Evolutionary conservation across 257 asterid genomes (phyloP), one percentile per base, ranked within the genome.

Genomic region (Solanum bulbocastanum): DNA sequence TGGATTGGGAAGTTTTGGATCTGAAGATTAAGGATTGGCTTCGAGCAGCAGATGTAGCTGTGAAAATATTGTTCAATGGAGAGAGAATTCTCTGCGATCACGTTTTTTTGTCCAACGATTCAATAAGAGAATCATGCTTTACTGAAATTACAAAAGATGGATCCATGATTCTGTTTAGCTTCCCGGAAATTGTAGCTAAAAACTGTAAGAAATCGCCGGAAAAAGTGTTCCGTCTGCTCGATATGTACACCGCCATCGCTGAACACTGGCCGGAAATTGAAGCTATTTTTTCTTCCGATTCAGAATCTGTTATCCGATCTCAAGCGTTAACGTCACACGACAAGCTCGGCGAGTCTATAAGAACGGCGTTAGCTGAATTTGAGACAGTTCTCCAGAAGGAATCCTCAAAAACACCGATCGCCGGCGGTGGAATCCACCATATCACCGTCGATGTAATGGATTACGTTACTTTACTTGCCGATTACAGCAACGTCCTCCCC

Each of bases 21-120:
- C 2, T 72, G 89, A 89, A 92, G 37, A 92, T 93, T 39, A 89
- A 91, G 83, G 91, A 81, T 14, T 95, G 98, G 98, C 90, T 93
- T 14, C 85, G 69, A 10, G 98, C 94, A 8, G 87, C 92, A 33
- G 89, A 68, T 35, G 79, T 87, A 6, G 93, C 96, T 0, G 91
- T 93, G 25, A 88, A 89, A 79, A 92, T 91, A 60, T 90, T 95
- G 84, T 95, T 95, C 91, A 87, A 90, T 12, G 98, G 98, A 13
- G 98, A 96, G 91, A 91, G 94, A 36, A 91, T 94, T 49, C 94
- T 96, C 89, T 92, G 94, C 87, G 96, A 95, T 85, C 91, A 94
- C 88, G 98, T 96, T 6, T 96, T 96, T 83, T 90, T 91, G 1
- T 78, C 92, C 20, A 90, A 94, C 2, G 98, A 94, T 83, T 83